A percentile compares a stretch with the other conserved stretches of the same genome.
phyloP scores from a whole-genome alignment of 352 stramenopile genomes.

The Phytophthora foliorum region DNA sequence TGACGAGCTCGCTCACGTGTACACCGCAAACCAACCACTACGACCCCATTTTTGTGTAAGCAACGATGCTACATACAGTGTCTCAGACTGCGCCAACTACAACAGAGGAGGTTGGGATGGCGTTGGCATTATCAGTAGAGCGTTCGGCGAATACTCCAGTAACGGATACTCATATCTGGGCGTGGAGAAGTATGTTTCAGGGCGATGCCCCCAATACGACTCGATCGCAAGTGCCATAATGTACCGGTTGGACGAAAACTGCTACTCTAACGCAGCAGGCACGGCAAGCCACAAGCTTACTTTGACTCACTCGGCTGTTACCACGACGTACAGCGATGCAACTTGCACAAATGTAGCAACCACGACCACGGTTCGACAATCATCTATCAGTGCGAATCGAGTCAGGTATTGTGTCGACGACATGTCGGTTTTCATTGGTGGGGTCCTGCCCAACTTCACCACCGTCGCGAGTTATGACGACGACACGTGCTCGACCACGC shows the following conservation, averaged over 20 bases:
- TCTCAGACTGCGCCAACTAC: conserved; percentile 22
- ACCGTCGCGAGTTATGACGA: conserved; percentile 8
- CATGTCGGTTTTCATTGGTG: conserved; percentile 11
- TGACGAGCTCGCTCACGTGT: conserved; percentile 5
- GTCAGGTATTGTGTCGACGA: background rate
- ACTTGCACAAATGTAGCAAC: conserved; percentile 4
- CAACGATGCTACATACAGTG: background rate
- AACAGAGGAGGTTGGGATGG: conserved; percentile 7
- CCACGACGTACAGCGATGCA: conserved; percentile 20
- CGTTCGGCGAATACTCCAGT: background rate
- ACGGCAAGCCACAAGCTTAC: conserved; percentile 20
- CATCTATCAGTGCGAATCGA: background rate
- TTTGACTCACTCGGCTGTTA: conserved; percentile 2
- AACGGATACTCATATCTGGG: background rate
- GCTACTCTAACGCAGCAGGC: conserved; percentile 18
- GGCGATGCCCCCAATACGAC: background rate
- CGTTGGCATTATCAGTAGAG: background rate
- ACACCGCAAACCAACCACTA: conserved; percentile 10
- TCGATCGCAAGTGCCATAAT: background rate
- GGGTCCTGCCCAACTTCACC: background rate
- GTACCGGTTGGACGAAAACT: conserved; percentile 24
- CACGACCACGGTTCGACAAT: background rate
- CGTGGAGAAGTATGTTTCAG: conserved; percentile 9
- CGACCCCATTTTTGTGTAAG: conserved; percentile 1
- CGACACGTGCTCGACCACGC: conserved; percentile 6